Base-by-base conservation (phyloP, 805 yeast species). In the Starmerella vitae region DNA sequence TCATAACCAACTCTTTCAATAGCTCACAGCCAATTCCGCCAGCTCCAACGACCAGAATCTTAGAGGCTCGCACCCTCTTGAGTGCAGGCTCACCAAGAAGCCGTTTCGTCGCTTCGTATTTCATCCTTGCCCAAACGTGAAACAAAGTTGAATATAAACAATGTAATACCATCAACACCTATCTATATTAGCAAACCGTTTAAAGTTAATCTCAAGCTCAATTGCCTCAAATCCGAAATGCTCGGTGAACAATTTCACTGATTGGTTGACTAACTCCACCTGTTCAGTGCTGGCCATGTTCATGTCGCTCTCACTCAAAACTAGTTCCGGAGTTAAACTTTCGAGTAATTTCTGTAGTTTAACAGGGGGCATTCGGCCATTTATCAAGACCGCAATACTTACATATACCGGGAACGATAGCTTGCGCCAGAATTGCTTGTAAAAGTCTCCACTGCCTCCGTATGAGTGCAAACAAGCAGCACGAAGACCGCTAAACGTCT, bases 11-110 rank as follows among this genome's bases (percentile, higher is more conserved):
- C 55, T 85, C 91, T 61, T 91, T 91, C 56, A 91, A 67, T 85
- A 91, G 86, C 65, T 91, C 99, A 66, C 98, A 91, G 27, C 99
- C 99, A 65, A 91, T 91, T n/a, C 98, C 99, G 57, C 99, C 99
- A 1, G 96, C 86, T 27, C 99, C 99, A 27, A 91, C 98, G 47
- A 91, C 67, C 61, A 91, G 86, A 1, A 86, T 83, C 18, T 43
- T 44, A 9, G 52, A 34, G 1, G 38, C 27, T 4, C 46, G 49
- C 14, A 52, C 40, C 3, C 33, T 19, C 4, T 32, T 19, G 12
- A 48, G 40, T 3, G 50, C 41, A 1, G 30, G 41, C 25, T 43
- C 49, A 36, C 51, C 48, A 2, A 52, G 46, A 15, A 47, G 39
- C 26, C 13, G 33, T 29, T 34, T 31, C 33, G 43, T 12, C 13